These are phyloP conservation scores for Glycyrrhiza uralensis DNA, from an alignment of 306 rosid genomes.

Conservation along the genomic window DNA sequence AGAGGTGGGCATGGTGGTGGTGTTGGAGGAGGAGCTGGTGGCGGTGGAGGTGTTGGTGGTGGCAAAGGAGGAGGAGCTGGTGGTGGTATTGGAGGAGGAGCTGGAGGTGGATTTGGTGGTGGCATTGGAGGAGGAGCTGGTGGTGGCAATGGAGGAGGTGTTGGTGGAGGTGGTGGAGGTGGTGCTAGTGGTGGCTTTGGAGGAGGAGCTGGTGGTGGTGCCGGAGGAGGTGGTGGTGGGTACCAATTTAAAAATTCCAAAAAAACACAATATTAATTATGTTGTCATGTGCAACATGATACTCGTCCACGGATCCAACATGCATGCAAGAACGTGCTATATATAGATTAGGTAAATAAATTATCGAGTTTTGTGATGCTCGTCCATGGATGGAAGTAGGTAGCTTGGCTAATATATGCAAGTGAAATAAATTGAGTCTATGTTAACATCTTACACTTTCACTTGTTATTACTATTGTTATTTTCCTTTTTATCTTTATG, in stretches of 20 bases:
- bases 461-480: not conserved
- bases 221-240: not conserved
- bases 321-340: not conserved
- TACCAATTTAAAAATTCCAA: not conserved
- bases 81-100: conserved; percentile 8
- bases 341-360: conserved; percentile 9
- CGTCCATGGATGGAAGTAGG: not conserved
- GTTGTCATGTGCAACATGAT: not conserved
- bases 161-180: not conserved
- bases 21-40: not conserved
- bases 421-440: not conserved
- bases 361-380: not conserved
- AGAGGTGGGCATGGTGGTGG: conserved; percentile 1
- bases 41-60: not conserved
- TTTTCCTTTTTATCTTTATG: not conserved
- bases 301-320: not conserved
- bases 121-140: not conserved
- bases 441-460: not conserved
- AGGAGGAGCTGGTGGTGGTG: not conserved
- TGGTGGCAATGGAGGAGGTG: not conserved
- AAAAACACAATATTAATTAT: not conserved
- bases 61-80: not conserved
- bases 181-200: not conserved
- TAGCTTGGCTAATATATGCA: not conserved
- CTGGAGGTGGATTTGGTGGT: not conserved